Evolutionary conservation across 2,329 filamentous ascomycete species (phyloP).

Genomic region (Epichloe gansuensis): DNA sequence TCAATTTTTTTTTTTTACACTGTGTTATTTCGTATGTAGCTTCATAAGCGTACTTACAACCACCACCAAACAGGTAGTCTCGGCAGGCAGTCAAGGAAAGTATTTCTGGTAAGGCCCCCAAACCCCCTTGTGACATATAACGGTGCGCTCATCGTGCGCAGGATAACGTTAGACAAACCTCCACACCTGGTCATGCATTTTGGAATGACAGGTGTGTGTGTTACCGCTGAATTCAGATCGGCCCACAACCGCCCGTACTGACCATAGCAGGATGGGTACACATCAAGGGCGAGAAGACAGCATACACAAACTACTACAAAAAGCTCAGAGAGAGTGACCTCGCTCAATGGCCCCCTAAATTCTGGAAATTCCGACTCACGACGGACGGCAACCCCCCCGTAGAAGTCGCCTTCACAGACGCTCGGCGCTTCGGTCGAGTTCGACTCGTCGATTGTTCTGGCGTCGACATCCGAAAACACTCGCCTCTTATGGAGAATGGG

Average conservation of each 20-base stretch:
- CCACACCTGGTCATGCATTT: slow-evolving; percentile 87
- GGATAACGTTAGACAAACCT: slow-evolving; percentile 49
- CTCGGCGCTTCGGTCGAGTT: slow-evolving; percentile 65
- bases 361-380: slow-evolving; percentile 72
- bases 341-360: slow-evolving; percentile 73
- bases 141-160: slow-evolving; percentile 8
- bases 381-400: slow-evolving; percentile 42
- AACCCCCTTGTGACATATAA: slow-evolving; percentile 17
- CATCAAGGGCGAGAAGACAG: slow-evolving; percentile 64
- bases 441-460: slow-evolving; percentile 71
- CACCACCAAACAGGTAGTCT: slow-evolving; percentile 31
- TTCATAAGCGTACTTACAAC: not conserved
- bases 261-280: slow-evolving; percentile 60
- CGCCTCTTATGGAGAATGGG: slow-evolving; percentile 80
- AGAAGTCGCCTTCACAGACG: slow-evolving; percentile 70
- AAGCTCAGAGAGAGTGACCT: slow-evolving; percentile 47
- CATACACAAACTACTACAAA: slow-evolving; percentile 74
- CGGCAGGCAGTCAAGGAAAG: slow-evolving; percentile 79
- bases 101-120: slow-evolving; percentile 68
- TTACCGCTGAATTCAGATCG: not conserved
- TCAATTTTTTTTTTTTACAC: too few relatives aligned
- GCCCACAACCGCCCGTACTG: not conserved
- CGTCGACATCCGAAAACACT: slow-evolving; percentile 58
- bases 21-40: not conserved
- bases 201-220: slow-evolving; percentile 48